Conservation (phyloP, 495 filamentous ascomycete species). For the Aspergillus kassunensis region DNA sequence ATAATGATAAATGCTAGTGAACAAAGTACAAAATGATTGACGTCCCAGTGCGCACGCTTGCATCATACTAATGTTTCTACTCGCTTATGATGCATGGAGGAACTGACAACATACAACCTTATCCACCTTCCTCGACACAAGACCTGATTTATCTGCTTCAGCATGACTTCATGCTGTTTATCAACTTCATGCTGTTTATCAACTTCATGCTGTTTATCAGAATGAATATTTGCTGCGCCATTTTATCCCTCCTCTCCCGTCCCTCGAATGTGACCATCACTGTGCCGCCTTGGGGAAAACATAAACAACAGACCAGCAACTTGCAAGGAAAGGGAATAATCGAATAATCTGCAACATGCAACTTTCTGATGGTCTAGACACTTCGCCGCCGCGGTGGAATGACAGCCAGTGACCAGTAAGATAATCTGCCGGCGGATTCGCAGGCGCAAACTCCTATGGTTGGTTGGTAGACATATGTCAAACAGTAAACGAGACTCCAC, state of each 20-base stretch:
- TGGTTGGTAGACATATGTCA: conserved; percentile 23
- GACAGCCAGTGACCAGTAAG: conserved; percentile 17
- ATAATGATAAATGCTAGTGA: conserved; percentile 10
- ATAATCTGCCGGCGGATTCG: conserved; percentile 8
- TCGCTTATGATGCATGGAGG: conserved; percentile 10
- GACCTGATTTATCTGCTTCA: conserved; percentile 8
- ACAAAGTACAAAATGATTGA: conserved; percentile 9
- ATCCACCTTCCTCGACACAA: conserved; percentile 6
- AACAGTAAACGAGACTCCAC: conserved; percentile 16
- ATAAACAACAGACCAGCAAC: conserved; percentile 3
- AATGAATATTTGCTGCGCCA: background rate
- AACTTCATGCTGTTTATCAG: background rate
- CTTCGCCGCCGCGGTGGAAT: conserved; percentile 9
- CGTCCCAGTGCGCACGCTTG: conserved; percentile 8
- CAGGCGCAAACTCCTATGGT: conserved; percentile 12
- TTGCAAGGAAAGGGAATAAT: too few relatives aligned
- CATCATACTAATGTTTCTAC: conserved; percentile 8
- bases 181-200: too few relatives aligned
- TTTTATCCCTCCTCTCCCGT: background rate
- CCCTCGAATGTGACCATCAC: background rate
- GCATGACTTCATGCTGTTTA: background rate
- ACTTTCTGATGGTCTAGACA: conserved; percentile 12
- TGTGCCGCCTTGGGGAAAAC: conserved; percentile 8
- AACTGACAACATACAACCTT: conserved; percentile 8
- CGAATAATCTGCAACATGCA: conserved; percentile 2